Base-by-base conservation (phyloP, 1,284 basidiomycete species). In the Austroboletus niveus region DNA sequence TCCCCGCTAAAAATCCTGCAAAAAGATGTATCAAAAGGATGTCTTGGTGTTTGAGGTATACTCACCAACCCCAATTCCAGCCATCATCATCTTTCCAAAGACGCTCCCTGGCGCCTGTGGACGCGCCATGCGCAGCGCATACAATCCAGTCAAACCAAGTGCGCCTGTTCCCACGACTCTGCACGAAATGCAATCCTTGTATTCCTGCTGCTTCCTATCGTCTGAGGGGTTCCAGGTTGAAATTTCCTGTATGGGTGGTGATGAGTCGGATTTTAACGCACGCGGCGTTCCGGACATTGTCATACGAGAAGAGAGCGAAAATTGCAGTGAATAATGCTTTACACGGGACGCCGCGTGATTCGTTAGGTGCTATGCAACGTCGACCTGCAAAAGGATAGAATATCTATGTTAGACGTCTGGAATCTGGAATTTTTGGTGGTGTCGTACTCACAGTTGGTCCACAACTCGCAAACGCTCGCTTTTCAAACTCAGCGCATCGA, bases 151-250 rank as follows among this genome's bases (percentile, higher is more conserved):
- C 12, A 71, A 70, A 32, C 70, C 72, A 27, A 82, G 72, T 8
- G 77, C 74, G 47, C 69, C 71, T 14, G 78, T 73, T 24, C 79
- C 78, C 53, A 82, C 69, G 48, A 82, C 64, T 54, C 74, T 72
- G 63, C 82, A 80, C 17, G 76, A 73, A 36, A 80, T 52, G 55
- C 80, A 80, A 48, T 81, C 81, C 66, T 66, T 63, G 60, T 66
- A 65, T 5, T 53, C 52, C 58, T 48, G 30, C 0, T 49, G 27
- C 17, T 51, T 52, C 24, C 29, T 51, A 5, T 54, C 54, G 36
- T 48, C 54, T 15, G 48, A 45, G 1, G 48, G 42, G 1, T 39
- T 45, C 50, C 14, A 39, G 17, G 51, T 4, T 11, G 48, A 2
- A 11, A 48, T 3, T 31, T 47, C 49, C 3, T 24, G 38, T 6